Evolutionary conservation across 495 filamentous ascomycete genomes (phyloP).

Genomic region (Talaromyces wortmannii): DNA sequence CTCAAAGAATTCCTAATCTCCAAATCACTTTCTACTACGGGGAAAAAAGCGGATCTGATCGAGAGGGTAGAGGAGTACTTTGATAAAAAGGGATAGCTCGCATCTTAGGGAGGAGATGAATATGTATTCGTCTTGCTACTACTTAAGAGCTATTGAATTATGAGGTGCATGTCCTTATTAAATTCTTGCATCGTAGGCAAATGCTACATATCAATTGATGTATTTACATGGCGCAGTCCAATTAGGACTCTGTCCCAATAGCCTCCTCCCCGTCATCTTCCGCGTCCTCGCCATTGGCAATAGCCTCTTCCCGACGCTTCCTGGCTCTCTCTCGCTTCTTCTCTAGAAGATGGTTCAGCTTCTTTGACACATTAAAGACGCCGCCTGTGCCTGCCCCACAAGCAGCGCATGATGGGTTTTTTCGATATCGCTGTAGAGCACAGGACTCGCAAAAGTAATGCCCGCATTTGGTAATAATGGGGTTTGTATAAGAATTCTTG

Average conservation of each 20-base stretch:
- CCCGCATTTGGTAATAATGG: constrained; percentile 83
- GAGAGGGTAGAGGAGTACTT: constrained; percentile 73
- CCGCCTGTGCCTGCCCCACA: constrained; percentile 81
- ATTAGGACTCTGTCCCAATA: background rate
- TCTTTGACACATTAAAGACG: constrained; percentile 85
- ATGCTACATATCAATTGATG: no score
- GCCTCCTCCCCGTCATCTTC: constrained; percentile 54
- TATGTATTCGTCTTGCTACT: background rate
- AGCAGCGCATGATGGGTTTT: constrained; percentile 75
- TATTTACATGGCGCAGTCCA: background rate
- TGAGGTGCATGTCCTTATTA: no score
- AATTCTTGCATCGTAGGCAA: background rate
- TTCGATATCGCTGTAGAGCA: constrained; percentile 75
- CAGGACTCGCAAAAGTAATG: constrained; percentile 95
- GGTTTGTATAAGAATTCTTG: constrained; percentile 68
- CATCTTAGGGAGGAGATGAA: background rate
- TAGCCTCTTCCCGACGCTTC: constrained; percentile 61
- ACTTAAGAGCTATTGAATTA: no score
- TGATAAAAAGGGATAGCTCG: constrained; percentile 40
- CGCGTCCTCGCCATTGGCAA: constrained; percentile 63
- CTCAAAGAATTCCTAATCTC: constrained; percentile 61
- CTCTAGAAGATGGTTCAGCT: constrained; percentile 70
- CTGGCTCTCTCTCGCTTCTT: constrained; percentile 70
- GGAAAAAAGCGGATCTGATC: constrained; percentile 75
- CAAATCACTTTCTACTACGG: constrained; percentile 53